Base-by-base conservation (phyloP, 2,329 filamentous ascomycete species). In the Nigrospora osmanthi region DNA sequence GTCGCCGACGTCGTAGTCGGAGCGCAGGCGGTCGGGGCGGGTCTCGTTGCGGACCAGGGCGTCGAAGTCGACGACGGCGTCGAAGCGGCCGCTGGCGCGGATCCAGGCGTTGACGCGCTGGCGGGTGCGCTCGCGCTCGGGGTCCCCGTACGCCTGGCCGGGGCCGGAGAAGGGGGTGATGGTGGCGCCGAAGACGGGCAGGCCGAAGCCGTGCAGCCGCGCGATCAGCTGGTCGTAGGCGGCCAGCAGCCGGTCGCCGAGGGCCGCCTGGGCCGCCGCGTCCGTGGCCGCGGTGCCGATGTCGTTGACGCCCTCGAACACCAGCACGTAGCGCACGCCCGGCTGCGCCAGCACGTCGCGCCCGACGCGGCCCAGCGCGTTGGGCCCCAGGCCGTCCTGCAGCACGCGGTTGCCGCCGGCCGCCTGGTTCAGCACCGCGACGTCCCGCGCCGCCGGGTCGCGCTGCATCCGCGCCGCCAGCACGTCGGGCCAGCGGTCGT, bases 281-380 rank as follows among this genome's bases (percentile, higher is more conserved):
- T 70, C 69, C 0, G 70, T 52, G 0, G 57, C 57, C 0, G 73
- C 73, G 1, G 64, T 69, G 34, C 80, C 81, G 47, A 85, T 80
- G 54, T 84, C 80, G 54, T 83, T 83, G 34, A 84, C 76, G 15
- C 80, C 80, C 54, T 80, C 75, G 57, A 78, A 83, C 28, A 84
- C 60, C 56, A 84, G 66, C 31, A 70, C 74, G 56, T 78, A 81
- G 35, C 64, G 60, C 7, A 80, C 70, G 3, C 70, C 72, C 0
- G 71, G 60, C 35, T 81, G 78, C 0, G 76, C 64, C 3, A 83
- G 65, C 1, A 82, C 72, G 55, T 85, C 80, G 13, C 80, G 68
- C 52, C 82, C 78, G 36, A 83, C 62, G 15, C 79, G 71, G 10
- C 69, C 67, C 3, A 80, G 62, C 0, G 73, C 74, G 49, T 73